Percentiles rank a stretch among this genome's conserved stretches.
phyloP scores from a whole-genome alignment of 1,284 basidiomycete genomes.

The Leccinum subrobustum region DNA sequence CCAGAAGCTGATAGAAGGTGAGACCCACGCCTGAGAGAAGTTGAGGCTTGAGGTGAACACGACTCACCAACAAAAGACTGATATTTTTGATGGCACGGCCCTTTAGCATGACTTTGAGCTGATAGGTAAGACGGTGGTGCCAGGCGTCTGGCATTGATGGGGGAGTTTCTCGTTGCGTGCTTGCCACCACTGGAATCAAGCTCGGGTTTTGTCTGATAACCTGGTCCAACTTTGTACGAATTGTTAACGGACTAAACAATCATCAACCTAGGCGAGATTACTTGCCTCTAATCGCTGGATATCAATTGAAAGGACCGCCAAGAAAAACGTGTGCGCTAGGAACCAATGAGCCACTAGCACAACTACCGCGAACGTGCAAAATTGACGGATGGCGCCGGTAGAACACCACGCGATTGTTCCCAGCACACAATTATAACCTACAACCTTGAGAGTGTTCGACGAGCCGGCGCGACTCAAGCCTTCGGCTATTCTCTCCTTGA shows the following conservation, averaged over 20 bases:
- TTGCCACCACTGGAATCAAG: constrained; percentile 40
- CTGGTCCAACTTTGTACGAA: constrained; percentile 61
- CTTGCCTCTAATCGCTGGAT: constrained; percentile 83
- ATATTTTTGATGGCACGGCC: constrained; percentile 80
- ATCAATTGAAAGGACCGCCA: constrained; percentile 88
- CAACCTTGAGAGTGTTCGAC: constrained; percentile 89
- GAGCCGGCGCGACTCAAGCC: constrained; percentile 87
- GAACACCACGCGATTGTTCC: constrained; percentile 78
- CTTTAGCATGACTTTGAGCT: constrained; percentile 52
- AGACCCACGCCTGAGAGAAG: constrained; percentile 7
- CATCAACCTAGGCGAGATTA: constrained; percentile 1
- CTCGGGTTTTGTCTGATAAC: constrained; percentile 67
- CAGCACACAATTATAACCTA: constrained; percentile 83
- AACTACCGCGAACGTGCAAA: constrained; percentile 92
- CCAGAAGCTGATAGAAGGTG: constrained; percentile 53
- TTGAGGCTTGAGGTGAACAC: not conserved
- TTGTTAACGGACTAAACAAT: constrained; percentile 17
- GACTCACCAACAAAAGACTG: constrained; percentile 72
- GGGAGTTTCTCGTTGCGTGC: constrained; percentile 28
- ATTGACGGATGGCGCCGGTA: constrained; percentile 84
- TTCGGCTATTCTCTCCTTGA: constrained; percentile 89
- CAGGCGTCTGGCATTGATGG: constrained; percentile 41
- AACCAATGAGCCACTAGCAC: constrained; percentile 97
- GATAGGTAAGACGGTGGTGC: constrained; percentile 44
- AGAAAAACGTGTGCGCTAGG: constrained; percentile 89